Percentiles rank a stretch among this genome's conserved stretches.
These are phyloP conservation scores for Penicillium sp. DNA, from an alignment of 2,329 filamentous ascomycete species.

Conservation along the genomic window DNA sequence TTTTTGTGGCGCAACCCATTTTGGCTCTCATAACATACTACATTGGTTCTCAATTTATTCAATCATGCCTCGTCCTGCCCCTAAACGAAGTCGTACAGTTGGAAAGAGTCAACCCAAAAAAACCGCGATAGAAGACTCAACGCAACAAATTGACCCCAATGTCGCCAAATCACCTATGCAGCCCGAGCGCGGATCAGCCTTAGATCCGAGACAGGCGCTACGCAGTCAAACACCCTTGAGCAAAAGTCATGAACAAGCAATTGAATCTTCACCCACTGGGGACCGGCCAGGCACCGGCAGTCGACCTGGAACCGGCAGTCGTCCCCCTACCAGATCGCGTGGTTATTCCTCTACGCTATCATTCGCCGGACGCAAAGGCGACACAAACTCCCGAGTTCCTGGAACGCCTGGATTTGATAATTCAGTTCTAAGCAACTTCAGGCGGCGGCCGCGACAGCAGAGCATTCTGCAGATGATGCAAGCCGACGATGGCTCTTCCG, in stretches of 20 bases:
- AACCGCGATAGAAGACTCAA: constrained; percentile 1
- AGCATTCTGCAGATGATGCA: constrained; percentile 49
- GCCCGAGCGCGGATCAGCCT: constrained; percentile 16
- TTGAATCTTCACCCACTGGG: constrained; percentile 37
- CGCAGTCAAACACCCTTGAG: constrained; percentile 34
- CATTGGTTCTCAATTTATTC: neutral
- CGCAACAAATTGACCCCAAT: constrained; percentile 10
- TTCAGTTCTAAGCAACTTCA: constrained; percentile 47
- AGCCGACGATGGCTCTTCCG: constrained; percentile 40
- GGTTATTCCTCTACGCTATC: constrained; percentile 44
- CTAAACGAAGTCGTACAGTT: constrained; percentile 22
- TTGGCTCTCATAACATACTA: neutral
- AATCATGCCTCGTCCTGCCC: constrained; percentile 25
- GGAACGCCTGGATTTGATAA: constrained; percentile 46
- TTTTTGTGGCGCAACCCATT: neutral
- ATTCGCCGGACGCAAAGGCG: constrained; percentile 39
- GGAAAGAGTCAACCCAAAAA: constrained; percentile 12
- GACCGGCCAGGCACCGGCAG: constrained; percentile 36
- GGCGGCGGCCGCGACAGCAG: constrained; percentile 44
- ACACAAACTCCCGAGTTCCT: constrained; percentile 35
- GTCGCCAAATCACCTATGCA: constrained; percentile 15
- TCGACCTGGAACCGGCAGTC: constrained; percentile 36
- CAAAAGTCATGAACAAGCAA: constrained; percentile 35
- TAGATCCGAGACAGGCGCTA: constrained; percentile 22
- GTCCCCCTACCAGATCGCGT: constrained; percentile 39